These are phyloP conservation scores for Cyberlindnera suaveolens DNA, from an alignment of 805 yeast species.

Conservation along the genomic window DNA sequence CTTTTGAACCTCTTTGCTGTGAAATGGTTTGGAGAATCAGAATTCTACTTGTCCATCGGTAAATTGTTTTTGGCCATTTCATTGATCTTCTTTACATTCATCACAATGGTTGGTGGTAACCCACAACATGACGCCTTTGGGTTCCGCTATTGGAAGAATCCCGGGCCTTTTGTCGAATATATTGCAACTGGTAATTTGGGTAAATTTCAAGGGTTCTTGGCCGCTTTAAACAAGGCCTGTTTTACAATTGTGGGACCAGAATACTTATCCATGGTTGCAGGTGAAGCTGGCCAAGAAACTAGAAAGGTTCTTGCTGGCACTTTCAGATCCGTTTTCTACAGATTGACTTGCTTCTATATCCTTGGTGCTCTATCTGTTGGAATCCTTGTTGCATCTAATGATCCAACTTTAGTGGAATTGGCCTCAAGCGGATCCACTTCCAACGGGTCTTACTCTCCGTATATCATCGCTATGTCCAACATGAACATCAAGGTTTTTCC, in stretches of 20 bases:
- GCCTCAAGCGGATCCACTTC: constrained; percentile 57
- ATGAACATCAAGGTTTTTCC: constrained; percentile 47
- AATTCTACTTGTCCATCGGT: constrained; percentile 68
- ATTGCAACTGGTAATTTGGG: constrained; percentile 52
- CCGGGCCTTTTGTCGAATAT: constrained; percentile 52
- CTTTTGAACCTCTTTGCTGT: constrained; percentile 67
- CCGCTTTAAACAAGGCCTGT: constrained; percentile 63
- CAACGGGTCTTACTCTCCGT: constrained; percentile 50
- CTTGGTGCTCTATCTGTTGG: constrained; percentile 66
- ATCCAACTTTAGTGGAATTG: constrained; percentile 42
- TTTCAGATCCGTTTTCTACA: constrained; percentile 61
- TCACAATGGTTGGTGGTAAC: constrained; percentile 85
- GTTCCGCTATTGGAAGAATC: constrained; percentile 46
- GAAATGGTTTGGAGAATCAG: constrained; percentile 71
- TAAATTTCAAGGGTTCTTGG: constrained; percentile 63
- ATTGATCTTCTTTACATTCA: constrained; percentile 62
- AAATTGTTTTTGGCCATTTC: constrained; percentile 70
- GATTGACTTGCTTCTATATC: constrained; percentile 56
- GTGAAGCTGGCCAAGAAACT: constrained; percentile 71
- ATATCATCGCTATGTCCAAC: constrained; percentile 48
- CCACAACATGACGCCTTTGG: constrained; percentile 62
- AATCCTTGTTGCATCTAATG: constrained; percentile 56
- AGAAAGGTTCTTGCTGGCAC: constrained; percentile 68
- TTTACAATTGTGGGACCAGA: constrained; percentile 85
- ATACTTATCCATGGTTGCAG: constrained; percentile 75